phyloP scores from a whole-genome alignment of 73 alveolate species.

The Paramecium biaurelia region DNA sequence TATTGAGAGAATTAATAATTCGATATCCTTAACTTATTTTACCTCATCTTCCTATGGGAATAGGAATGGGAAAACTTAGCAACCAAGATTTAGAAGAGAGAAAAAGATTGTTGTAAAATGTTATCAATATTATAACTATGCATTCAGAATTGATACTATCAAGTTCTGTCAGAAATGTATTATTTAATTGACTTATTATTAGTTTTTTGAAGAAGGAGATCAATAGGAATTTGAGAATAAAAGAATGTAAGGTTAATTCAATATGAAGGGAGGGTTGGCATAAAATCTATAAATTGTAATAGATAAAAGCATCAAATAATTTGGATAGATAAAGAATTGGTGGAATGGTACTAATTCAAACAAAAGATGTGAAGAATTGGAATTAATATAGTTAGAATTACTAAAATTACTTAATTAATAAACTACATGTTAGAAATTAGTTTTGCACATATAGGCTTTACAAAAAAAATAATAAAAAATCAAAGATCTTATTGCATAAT shows the following conservation, averaged over 20 bases:
- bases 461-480: neutral
- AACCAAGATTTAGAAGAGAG: constrained; percentile 25
- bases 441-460: neutral
- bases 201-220: constrained; percentile 1
- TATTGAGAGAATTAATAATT: neutral
- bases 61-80: neutral
- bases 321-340: neutral
- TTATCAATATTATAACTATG: neutral
- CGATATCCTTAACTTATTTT: neutral
- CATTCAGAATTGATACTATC: constrained; percentile 21
- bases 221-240: neutral
- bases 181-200: neutral
- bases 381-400: neutral
- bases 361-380: neutral
- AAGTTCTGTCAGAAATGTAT: neutral
- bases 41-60: neutral
- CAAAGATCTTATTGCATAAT: neutral
- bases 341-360: neutral
- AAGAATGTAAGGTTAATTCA: neutral
- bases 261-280: neutral
- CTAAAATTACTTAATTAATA: neutral
- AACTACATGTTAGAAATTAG: neutral
- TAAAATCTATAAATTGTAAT: neutral
- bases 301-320: neutral
- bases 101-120: neutral